Evolutionary conservation across 2,329 filamentous ascomycete species (phyloP).

Genomic region (Fusarium burgessii): DNA sequence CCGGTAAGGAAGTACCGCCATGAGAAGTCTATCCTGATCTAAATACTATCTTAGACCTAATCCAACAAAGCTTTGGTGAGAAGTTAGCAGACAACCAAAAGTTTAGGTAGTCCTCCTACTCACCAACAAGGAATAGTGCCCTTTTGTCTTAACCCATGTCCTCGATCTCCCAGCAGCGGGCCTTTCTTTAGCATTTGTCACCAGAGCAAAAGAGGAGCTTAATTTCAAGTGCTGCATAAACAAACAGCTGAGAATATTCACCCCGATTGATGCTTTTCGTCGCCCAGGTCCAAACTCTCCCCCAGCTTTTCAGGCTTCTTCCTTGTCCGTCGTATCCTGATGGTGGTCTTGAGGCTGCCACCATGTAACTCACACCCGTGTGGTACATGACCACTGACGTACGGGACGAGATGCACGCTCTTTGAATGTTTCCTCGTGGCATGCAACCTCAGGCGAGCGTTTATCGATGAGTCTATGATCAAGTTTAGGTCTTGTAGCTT

Average conservation of each 20-base stretch:
- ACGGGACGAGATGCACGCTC: conserved; percentile 31
- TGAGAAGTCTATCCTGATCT: neutral
- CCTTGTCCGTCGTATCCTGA: conserved; percentile 9
- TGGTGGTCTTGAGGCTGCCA: conserved; percentile 14
- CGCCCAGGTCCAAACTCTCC: conserved; percentile 25
- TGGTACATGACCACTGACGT: conserved; percentile 30
- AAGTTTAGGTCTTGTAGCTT: neutral
- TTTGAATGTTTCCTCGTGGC: conserved; percentile 22
- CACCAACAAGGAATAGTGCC: conserved; percentile 30
- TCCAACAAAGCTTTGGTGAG: neutral
- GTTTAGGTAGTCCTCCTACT: conserved; percentile 10
- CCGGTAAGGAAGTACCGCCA: neutral
- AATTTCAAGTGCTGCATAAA: conserved; percentile 12
- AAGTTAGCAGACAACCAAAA: neutral
- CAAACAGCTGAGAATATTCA: conserved; percentile 12
- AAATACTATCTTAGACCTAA: neutral
- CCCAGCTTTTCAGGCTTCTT: conserved; percentile 35
- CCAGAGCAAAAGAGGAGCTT: conserved; percentile 19
- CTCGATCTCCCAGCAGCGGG: conserved; percentile 22
- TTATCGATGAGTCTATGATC: neutral
- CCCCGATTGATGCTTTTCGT: neutral
- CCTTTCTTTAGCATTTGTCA: conserved; percentile 18
- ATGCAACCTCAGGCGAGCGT: conserved; percentile 9
- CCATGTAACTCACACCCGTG: conserved; percentile 23
- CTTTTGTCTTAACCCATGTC: conserved; percentile 23